Base-by-base conservation (phyloP, 169 alveolate genomes). In the Eimeria sp. region DNA sequence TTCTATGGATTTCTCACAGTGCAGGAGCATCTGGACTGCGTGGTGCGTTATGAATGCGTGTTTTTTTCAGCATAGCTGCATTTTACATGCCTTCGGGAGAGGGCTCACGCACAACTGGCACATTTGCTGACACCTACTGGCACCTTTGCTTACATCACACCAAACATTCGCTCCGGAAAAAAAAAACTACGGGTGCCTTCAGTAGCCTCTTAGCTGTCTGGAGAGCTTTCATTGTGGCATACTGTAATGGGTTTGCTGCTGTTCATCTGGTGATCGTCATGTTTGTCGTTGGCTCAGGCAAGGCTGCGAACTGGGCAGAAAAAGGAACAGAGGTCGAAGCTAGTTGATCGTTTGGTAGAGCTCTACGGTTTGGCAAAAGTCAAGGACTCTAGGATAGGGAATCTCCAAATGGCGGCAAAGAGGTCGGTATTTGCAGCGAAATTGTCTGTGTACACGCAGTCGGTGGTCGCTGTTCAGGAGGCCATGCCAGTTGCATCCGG, bases 1-100 rank as follows among this genome's bases (percentile, higher is more conserved):
- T 96, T 98, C 54, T 96, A 97, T 88, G 98, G 97, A 64, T 97
- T 97, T 89, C 97, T 98, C 96, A 98, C 98, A 27, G 98, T 98
- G 49, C 95, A 96, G 83, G 98, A 97, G 91, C 98, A 96, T 60
- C 96, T 96, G 64, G 71, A 88, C 68, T 90, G 83, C 88, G 87
- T 60, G 97, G 88, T 78, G 96, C 54, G 96, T 30, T 49, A 25
- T 9, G 58, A 62, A 54, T 43, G 25, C 87, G 66, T 2, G 9
- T 76, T 46, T 52, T 16, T 74, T 74, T 40, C 83, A 37, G 30
- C 58, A 40, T 74, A 18, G 30, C 18, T 13, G 83, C 33, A 40
- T 33, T 0, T 25, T 14, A 40, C 83, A 14, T 37, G 23, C 58
- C 16, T 74, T 3, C 23, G 23, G 58, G 18, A 74, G 30, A 40